Evolutionary conservation across 2,329 filamentous ascomycete genomes (phyloP), one percentile per base, ranked within the genome.

Genomic region (Apiospora saccharicola): DNA sequence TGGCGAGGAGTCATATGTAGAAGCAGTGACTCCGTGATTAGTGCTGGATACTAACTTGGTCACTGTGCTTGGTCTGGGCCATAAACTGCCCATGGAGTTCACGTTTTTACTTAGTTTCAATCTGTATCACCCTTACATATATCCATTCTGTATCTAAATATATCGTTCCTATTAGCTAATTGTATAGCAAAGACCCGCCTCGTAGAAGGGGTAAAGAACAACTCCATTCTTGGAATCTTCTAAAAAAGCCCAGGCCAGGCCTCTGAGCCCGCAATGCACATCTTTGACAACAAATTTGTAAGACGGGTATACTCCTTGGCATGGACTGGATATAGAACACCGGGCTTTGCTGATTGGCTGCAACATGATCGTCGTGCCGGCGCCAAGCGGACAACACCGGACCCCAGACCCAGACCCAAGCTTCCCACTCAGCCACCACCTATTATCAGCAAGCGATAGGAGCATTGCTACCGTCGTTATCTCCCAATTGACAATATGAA

Each of bases 291-390:
- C 30, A 10, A 22, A 24, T 22, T 41, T 41, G 22, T 4, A 10
- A 61, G 34, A 22, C 22, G 34, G 57, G 22, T 64, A 61, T 41
- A 64, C 57, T 24, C 10, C 57, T 64, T 64, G 57, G 57, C 34
- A 22, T 41, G 41, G 57, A 24, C 57, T 24, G 34, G 14, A 24
- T 41, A 37, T 41, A 41, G 34, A 10, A 64, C 13, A n/a, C 34
- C 8, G 57, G 19, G 34, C 34, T 41, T n/a, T 19, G 12, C 22
- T 64, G 57, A 64, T 64, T 64, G 57, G 57, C 19, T 51, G 47
- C 10, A 12, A 51, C n/a, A 26, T 1, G 10, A n/a, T 41, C 34
- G 8, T 10, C 30, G n/a, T 41, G 19, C 19, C 34, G n/a, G 34
- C 41, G 57, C 57, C 57, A 64, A 37, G 19, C 57, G 14, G 34